These are phyloP conservation scores for Fusarium burgessii DNA, from an alignment of 2,329 filamentous ascomycete species.

Conservation along the genomic window DNA sequence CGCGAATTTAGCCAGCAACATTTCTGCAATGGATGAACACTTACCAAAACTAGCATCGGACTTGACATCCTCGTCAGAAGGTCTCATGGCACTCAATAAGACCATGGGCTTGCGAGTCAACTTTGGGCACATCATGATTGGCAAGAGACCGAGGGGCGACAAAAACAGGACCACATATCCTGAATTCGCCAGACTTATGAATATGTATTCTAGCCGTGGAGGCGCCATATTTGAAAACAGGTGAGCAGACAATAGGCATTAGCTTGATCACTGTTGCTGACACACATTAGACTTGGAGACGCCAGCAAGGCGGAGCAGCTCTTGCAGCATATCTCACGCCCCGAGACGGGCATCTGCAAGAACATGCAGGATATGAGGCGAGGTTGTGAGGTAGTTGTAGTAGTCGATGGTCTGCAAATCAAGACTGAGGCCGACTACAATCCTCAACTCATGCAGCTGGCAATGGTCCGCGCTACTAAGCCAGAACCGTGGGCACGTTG, in stretches of 20 bases:
- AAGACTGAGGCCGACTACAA: slow-evolving; percentile 32
- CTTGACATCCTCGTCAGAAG: slow-evolving; percentile 40
- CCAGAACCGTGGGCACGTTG: slow-evolving; percentile 43
- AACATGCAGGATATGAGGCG: slow-evolving; percentile 19
- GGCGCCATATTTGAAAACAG: slow-evolving; percentile 47
- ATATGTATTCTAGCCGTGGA: slow-evolving; percentile 46
- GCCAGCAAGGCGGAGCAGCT: slow-evolving; percentile 27
- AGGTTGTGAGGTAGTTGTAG: slow-evolving; percentile 40
- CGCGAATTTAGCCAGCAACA: neutral
- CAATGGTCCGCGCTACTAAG: slow-evolving; percentile 38
- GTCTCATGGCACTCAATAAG: slow-evolving; percentile 43
- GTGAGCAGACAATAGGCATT: slow-evolving; percentile 34
- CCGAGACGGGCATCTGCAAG: slow-evolving; percentile 28
- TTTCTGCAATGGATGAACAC: slow-evolving; percentile 30
- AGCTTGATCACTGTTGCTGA: slow-evolving; percentile 15
- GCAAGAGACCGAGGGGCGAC: slow-evolving; percentile 43
- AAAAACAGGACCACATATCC: slow-evolving; percentile 41
- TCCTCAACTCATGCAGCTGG: slow-evolving; percentile 31
- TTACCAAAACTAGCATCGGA: slow-evolving; percentile 36
- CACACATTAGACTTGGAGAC: slow-evolving; percentile 28
- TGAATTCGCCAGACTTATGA: slow-evolving; percentile 45
- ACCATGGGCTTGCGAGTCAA: slow-evolving; percentile 49
- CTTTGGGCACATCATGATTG: slow-evolving; percentile 50
- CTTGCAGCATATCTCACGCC: slow-evolving; percentile 27
- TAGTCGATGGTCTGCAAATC: slow-evolving; percentile 37